phyloP scores from a whole-genome alignment of 2,329 filamentous ascomycete species.

The Exophiala spinifera region DNA sequence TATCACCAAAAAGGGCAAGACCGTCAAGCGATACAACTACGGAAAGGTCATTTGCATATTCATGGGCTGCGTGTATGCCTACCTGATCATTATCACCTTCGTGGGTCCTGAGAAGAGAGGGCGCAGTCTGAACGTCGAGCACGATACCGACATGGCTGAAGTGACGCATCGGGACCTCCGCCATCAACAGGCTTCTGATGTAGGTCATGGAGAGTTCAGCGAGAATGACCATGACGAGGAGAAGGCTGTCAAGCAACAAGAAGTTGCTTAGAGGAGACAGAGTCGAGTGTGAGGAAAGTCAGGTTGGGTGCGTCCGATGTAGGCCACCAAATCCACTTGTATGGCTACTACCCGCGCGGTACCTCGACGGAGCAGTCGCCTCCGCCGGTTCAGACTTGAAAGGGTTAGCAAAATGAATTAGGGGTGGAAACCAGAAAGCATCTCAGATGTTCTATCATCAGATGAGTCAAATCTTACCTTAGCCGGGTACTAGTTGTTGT shows the following conservation, averaged over 20 bases:
- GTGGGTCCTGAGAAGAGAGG: slow-evolving; percentile 49
- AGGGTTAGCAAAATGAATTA: no score
- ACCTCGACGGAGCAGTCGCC: no score
- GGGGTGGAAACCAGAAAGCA: no score
- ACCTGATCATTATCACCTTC: slow-evolving; percentile 52
- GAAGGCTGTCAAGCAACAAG: slow-evolving; percentile 17
- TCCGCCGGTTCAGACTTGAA: no score
- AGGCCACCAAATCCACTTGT: no score
- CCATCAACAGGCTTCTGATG: slow-evolving; percentile 11
- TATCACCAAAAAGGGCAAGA: slow-evolving; percentile 40
- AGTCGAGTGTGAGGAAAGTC: no score
- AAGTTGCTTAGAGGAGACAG: neutral
- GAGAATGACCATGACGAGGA: slow-evolving; percentile 23
- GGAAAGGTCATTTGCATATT: slow-evolving; percentile 87
- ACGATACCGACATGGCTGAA: slow-evolving; percentile 47
- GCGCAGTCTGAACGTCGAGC: slow-evolving; percentile 46
- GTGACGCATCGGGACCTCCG: slow-evolving; percentile 31
- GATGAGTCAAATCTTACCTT: no score
- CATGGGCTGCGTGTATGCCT: slow-evolving; percentile 76
- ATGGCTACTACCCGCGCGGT: no score
- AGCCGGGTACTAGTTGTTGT: no score
- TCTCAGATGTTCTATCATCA: no score
- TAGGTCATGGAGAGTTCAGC: slow-evolving; percentile 12
- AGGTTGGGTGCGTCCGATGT: no score
- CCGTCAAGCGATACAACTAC: slow-evolving; percentile 62